Evolutionary conservation across 441 rosid species (phyloP), one percentile per base, ranked within the genome.

Genomic region (Adansonia rubrostipa): DNA sequence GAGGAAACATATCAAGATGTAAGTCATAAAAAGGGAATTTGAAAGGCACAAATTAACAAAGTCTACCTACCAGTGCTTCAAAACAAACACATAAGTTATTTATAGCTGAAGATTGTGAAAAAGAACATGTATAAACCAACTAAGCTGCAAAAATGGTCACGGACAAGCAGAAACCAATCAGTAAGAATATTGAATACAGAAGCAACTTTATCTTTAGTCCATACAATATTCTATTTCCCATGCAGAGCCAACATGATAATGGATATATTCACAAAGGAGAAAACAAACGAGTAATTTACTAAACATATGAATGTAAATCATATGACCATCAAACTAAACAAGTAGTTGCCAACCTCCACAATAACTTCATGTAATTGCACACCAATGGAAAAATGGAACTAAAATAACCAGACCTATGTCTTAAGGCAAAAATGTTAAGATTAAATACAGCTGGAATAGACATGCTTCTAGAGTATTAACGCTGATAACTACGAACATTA

Each of bases 11-110:
- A 33, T 62, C n/a, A 24, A 62, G 66, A 28, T 58, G 7, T 20
- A 14, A 58, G 63, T 19, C 28, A 58, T 19, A 20, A 19, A 58
- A 22, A 58, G 20, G 28, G 28, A 58, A 58, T 54, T 54, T 36
- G 42, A 67, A 78, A 42, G 57, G 57, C 5, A 68, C 6, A 15
- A 77, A 57, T 50, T 73, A 71, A 33, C 15, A 47, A 74, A 45
- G 22, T 70, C 11, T 64, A 64, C 53, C 20, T 48, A 56, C 15
- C 24, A 48, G 33, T 33, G 19, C 53, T 17, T n/a, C 17, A 75
- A 42, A 76, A 66, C n/a, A 67, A 68, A 47, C 9, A 48, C 33
- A 9, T 36, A 44, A 50, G 13, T 14, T 1, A 17, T 61, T 36
- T 11, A 10, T 3, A 14, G 22, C 22, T 15, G 42, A 4, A 72